Percentiles rank a stretch among this genome's conserved stretches.
These are phyloP conservation scores for Pythium chondricola DNA, from an alignment of 352 stramenopile species.

Conservation along the genomic window DNA sequence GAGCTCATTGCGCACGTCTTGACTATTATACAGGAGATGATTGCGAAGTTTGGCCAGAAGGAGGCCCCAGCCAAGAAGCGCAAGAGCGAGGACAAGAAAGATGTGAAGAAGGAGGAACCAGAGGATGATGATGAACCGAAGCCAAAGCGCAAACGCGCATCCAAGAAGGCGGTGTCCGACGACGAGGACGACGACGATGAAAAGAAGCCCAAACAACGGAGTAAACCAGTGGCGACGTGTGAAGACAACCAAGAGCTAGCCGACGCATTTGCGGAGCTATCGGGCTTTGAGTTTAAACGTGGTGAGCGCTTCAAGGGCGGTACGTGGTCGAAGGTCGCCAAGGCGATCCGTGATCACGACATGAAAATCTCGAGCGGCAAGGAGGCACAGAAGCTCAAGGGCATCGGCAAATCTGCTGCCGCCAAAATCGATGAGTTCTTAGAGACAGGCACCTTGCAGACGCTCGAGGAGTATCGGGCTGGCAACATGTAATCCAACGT, in stretches of 20 bases:
- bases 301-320: slow-evolving; percentile 82
- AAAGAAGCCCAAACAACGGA: slow-evolving; percentile 44
- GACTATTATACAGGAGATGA: slow-evolving; percentile 48
- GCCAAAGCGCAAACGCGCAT: slow-evolving; percentile 24
- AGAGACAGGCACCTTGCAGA: slow-evolving; percentile 69
- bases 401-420: slow-evolving; percentile 74
- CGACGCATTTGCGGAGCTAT: slow-evolving; percentile 73
- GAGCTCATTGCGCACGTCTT: not conserved
- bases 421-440: slow-evolving; percentile 86
- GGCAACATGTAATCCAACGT: slow-evolving; percentile 71
- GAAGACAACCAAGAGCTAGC: slow-evolving; percentile 69
- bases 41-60: slow-evolving; percentile 69
- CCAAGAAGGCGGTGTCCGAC: slow-evolving; percentile 28
- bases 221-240: slow-evolving; percentile 37
- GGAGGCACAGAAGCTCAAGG: slow-evolving; percentile 76
- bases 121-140: slow-evolving; percentile 19
- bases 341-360: slow-evolving; percentile 71
- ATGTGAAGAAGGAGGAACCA: slow-evolving; percentile 20
- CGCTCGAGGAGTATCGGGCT: slow-evolving; percentile 79
- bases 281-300: slow-evolving; percentile 86
- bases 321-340: slow-evolving; percentile 85
- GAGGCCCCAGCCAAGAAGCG: slow-evolving; percentile 51
- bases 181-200: slow-evolving; percentile 40
- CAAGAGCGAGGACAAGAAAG: slow-evolving; percentile 30
- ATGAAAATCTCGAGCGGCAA: slow-evolving; percentile 64